Base-by-base conservation (phyloP, 2,329 filamentous ascomycete genomes). In the Aspergillus amoenus region DNA sequence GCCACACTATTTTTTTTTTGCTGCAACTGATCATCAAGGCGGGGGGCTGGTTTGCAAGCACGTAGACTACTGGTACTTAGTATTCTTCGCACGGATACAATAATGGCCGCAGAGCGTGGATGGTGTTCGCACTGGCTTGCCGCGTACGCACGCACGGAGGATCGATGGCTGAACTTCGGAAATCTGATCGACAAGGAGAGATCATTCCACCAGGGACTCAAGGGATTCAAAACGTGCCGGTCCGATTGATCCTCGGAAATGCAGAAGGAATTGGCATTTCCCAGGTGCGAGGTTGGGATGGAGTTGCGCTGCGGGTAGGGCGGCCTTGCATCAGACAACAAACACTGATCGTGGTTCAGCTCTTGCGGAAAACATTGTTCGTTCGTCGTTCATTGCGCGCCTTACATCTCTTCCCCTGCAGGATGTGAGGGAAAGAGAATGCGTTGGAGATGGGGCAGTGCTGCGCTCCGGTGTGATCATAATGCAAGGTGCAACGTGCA, bases 351-450 rank as follows among this genome's bases (percentile, higher is more conserved):
- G 6, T 21, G 42, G 12, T 32, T 30, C 27, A 30, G 17, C 13
- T 45, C 22, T 30, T 24, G 24, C 3, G 27, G 24, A 45, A 7
- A 45, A 15, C 22, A 30, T 30, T 45, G 43, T 17, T 11, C 4
- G 30, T 18, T 39, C 18, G 17, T 34, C 11, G n/a, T 48, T 32
- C 49, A 17, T 27, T 22, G 40, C 18, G 40, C 24, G 40, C 17
- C 49, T 44, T 52, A 37, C 49, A 27, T 52, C 27, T 32, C 7
- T 52, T 44, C 50, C 42, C 50, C 50, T 53, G 42, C 50, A 53
- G 42, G 41, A 45, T 3, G 50, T 27, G 50, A 53, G 50, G 50
- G 50, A 46, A 18, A 48, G 24, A 39, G 40, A 34, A 27, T 51
- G 39, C 15, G 18, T 40, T 21, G 15, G 24, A 34, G 40, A 42